phyloP scores from a whole-genome alignment of 148 eudicot species.

The Talinum fruticosum region DNA sequence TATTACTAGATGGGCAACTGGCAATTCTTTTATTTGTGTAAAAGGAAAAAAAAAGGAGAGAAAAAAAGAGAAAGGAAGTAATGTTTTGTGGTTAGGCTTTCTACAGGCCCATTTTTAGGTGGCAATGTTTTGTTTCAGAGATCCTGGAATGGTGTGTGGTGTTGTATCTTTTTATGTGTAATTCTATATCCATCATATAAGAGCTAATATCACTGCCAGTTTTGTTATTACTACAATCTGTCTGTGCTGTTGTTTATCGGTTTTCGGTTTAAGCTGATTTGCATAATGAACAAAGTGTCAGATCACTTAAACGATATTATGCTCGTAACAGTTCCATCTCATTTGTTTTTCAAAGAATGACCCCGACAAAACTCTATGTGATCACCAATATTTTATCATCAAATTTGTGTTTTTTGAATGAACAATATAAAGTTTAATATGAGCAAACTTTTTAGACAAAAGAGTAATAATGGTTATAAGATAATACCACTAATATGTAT shows the following conservation, averaged over 20 bases:
- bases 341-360: too few relatives aligned
- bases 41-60: not conserved
- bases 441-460: too few relatives aligned
- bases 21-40: constrained; percentile 26
- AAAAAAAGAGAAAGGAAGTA: not conserved
- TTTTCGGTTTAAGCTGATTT: too few relatives aligned
- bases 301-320: not conserved
- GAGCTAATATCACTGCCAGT: not conserved
- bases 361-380: too few relatives aligned
- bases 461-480: too few relatives aligned
- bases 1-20: not conserved
- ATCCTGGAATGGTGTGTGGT: not conserved
- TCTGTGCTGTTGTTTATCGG: too few relatives aligned
- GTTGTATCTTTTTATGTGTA: not conserved
- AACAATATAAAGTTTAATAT: too few relatives aligned
- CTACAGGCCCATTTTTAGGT: not conserved
- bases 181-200: not conserved
- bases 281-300: too few relatives aligned
- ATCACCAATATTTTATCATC: too few relatives aligned
- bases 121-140: not conserved
- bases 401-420: too few relatives aligned
- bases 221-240: not conserved
- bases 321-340: too few relatives aligned
- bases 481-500: too few relatives aligned
- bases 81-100: not conserved